Conservation (phyloP, 495 filamentous ascomycete species). For the Alectoria sarmentosa region DNA sequence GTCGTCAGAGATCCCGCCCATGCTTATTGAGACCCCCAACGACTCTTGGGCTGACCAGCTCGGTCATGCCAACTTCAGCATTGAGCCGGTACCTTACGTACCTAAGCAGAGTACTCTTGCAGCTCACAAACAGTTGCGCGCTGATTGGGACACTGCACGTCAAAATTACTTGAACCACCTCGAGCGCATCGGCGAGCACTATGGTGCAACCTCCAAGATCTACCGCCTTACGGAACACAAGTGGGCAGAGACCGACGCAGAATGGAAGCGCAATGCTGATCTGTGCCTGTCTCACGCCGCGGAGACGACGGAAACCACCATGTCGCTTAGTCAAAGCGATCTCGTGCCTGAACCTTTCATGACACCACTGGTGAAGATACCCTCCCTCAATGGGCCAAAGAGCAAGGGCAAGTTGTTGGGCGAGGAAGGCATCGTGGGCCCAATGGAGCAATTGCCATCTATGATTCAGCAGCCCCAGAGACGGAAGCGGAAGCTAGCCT, state of each 20-base stretch:
- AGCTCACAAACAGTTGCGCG: constrained; percentile 58
- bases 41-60: constrained; percentile 79
- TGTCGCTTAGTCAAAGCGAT: constrained; percentile 21
- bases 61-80: constrained; percentile 89
- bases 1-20: constrained; percentile 49
- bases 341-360: constrained; percentile 21
- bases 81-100: constrained; percentile 72
- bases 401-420: constrained; percentile 81
- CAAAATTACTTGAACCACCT: constrained; percentile 79
- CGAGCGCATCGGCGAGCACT: constrained; percentile 78
- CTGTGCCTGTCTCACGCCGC: constrained; percentile 39
- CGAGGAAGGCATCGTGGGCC: constrained; percentile 86
- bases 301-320: constrained; percentile 25
- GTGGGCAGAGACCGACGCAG: constrained; percentile 67
- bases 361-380: constrained; percentile 50
- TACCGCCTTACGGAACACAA: constrained; percentile 77
- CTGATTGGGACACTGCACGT: constrained; percentile 73
- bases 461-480: constrained; percentile 17
- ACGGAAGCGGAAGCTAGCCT: constrained; percentile 36
- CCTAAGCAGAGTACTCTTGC: constrained; percentile 53
- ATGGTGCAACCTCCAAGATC: constrained; percentile 74
- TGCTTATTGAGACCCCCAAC: constrained; percentile 52
- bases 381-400: constrained; percentile 51
- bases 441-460: constrained; percentile 61
- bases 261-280: constrained; percentile 63